A percentile compares a stretch with the other conserved stretches of the same genome.
phyloP scores from a whole-genome alignment of 805 yeast species.

The Saturnispora dispora region DNA sequence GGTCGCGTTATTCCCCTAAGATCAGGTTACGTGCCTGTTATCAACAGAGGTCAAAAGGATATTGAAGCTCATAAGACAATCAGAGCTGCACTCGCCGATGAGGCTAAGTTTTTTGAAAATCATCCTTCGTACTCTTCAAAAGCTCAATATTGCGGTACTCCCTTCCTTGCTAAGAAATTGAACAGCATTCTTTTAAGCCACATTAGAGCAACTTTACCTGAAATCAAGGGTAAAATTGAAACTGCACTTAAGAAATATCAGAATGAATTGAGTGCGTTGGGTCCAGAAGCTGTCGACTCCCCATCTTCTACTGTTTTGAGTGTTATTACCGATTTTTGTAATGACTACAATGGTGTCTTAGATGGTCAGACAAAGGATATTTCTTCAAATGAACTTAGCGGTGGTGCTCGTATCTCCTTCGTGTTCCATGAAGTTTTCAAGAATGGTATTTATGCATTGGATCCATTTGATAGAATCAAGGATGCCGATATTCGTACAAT shows the following conservation, averaged over 20 bases:
- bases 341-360: constrained; percentile 82
- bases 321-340: constrained; percentile 86
- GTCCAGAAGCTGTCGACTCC: constrained; percentile 83
- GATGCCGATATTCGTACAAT: constrained; percentile 95
- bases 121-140: constrained; percentile 89
- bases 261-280: constrained; percentile 65
- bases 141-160: constrained; percentile 98
- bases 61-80: constrained; percentile 83
- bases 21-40: constrained; percentile 94
- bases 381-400: constrained; percentile 82
- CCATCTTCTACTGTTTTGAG: constrained; percentile 84
- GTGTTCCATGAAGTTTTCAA: constrained; percentile 95
- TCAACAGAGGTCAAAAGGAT: constrained; percentile 95
- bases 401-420: constrained; percentile 96
- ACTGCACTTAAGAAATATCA: constrained; percentile 77
- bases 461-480: constrained; percentile 93
- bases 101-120: constrained; percentile 69
- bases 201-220: constrained; percentile 82
- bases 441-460: constrained; percentile 84
- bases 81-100: constrained; percentile 77
- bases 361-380: constrained; percentile 91
- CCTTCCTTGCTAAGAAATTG: constrained; percentile 85
- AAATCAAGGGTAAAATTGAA: constrained; percentile 84
- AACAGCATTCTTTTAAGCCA: constrained; percentile 84
- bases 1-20: constrained; percentile 93